Base-by-base conservation (phyloP, 2,329 filamentous ascomycete species). In the Colletotrichum tanaceti region DNA sequence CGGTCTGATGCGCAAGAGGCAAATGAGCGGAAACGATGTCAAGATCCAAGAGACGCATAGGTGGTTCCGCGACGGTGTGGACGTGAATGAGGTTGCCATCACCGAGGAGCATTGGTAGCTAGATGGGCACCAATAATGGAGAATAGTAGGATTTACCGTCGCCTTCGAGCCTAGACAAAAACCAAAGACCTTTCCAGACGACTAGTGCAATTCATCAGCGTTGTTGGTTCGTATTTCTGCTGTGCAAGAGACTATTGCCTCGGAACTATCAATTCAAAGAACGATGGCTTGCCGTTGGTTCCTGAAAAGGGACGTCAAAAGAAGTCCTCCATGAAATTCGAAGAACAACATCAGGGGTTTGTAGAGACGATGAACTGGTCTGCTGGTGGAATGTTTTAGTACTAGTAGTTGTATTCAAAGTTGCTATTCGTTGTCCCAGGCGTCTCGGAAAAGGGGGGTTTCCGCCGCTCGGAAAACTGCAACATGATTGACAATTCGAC, bases 11-110 rank as follows among this genome's bases (percentile, higher is more conserved):
- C 81, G 86, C 68, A 93, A 93, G 83, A 80, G 91, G 53, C 87
- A 90, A 82, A 93, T 93, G 91, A 92, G 90, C 74, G 91, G 88
- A 0, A 93, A 93, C 71, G 89, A 93, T 77, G 83, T 93, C 44
- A 85, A 84, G 75, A 90, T 93, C 60, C 73, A 70, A 0, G 86
- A 90, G 32, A 81, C 77, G 43, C 88, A 90, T 76, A 83, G 91
- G 50, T 93, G 91, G 90, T 93, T 90, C 75, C 86, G 81, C 73
- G 87, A 91, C 2, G 90, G 86, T 0, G 86, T 92, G 2, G 88
- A 93, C 75, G 89, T 93, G 1, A 88, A 93, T 73, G 75, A 80
- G 2, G 90, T 93, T 1, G 79, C 87, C 0, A 93, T 93, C 72
- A 80, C 80, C 2, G 91, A 91, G 79, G 82, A 84, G 76, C 90